phyloP scores from a whole-genome alignment of 768 basidiomycete species.

The Chalciporus pseudorubinellus region DNA sequence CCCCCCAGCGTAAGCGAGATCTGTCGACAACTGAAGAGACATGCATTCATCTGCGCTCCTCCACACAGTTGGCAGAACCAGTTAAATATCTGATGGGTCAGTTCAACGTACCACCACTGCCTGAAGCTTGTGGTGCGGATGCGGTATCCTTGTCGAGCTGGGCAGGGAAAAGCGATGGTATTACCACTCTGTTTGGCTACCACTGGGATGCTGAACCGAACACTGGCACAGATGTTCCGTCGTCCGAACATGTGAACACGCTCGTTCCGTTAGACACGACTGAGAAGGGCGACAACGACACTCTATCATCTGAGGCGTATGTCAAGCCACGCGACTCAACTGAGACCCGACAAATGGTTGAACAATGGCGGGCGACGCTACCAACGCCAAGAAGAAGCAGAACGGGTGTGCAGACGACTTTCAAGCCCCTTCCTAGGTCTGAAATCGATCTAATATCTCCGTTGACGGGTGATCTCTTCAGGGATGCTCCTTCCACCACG shows the following conservation, averaged over 20 bases:
- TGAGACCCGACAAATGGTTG: conserved; percentile 30
- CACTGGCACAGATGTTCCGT: conserved; percentile 25
- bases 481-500: conserved; percentile 24
- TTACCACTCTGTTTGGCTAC: background rate
- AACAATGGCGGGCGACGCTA: conserved; percentile 31
- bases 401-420: conserved; percentile 3
- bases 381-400: conserved; percentile 20
- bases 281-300: conserved; percentile 19
- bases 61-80: conserved; percentile 29
- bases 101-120: conserved; percentile 21
- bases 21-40: background rate
- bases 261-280: conserved; percentile 16
- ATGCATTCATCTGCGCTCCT: background rate
- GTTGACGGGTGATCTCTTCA: conserved; percentile 22
- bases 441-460: conserved; percentile 18
- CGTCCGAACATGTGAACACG: conserved; percentile 19
- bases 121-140: conserved; percentile 16
- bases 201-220: background rate
- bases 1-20: conserved; percentile 21
- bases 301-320: conserved; percentile 9
- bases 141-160: conserved; percentile 32
- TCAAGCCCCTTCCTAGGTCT: background rate
- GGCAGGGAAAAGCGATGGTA: conserved; percentile 31
- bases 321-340: conserved; percentile 21
- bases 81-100: conserved; percentile 31